phyloP scores from a whole-genome alignment of 78 protist genomes.

The Chrysochromulina parva region DNA sequence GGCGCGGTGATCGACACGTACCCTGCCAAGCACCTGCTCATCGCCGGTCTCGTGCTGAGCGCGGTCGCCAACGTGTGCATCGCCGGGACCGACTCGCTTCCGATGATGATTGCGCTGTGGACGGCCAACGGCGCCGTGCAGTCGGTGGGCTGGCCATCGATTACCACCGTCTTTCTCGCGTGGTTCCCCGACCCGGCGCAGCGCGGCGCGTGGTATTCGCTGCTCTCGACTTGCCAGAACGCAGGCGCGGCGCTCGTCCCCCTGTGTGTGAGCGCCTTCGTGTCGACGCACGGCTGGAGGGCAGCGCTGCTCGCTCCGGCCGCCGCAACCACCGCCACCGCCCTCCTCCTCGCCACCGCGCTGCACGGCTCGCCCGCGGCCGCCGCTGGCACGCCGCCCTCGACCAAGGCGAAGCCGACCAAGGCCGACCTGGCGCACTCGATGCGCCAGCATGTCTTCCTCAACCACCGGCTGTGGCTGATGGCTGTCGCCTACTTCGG shows the following conservation, averaged over 20 bases:
- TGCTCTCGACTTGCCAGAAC: slow-evolving; percentile 20
- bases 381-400: background rate
- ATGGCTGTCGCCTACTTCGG: background rate
- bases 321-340: background rate
- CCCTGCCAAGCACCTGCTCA: background rate
- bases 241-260: background rate
- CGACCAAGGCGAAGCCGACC: background rate
- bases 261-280: background rate
- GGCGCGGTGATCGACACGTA: background rate
- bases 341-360: background rate
- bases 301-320: background rate
- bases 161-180: background rate
- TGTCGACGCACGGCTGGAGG: background rate
- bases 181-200: background rate
- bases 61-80: background rate
- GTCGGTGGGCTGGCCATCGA: slow-evolving; percentile 16
- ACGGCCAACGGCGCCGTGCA: background rate
- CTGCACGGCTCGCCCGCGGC: slow-evolving; percentile 9
- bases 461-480: background rate
- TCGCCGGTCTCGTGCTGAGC: background rate
- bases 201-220: background rate
- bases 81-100: background rate
- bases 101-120: background rate
- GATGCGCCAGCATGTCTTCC: background rate
- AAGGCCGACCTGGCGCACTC: background rate